Percentiles rank a stretch among this genome's conserved stretches.
Conservation (phyloP, 1,139 yeast species). For the Debaryomyces nepalensis region DNA sequence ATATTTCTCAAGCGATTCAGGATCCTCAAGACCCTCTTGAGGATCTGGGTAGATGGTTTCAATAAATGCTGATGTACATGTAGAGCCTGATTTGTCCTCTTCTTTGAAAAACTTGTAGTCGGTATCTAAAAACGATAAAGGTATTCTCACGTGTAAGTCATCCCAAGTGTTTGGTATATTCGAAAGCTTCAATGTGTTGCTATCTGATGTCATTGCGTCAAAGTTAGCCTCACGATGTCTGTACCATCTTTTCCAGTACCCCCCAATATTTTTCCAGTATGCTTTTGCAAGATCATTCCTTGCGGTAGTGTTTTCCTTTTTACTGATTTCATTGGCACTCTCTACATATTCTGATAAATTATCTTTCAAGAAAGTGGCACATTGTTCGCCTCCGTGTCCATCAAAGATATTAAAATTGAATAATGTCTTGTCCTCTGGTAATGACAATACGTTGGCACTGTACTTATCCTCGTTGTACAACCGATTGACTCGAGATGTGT, state of each 20-base stretch:
- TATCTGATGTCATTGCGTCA: constrained; percentile 44
- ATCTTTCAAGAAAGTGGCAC: constrained; percentile 62
- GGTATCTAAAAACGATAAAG: constrained; percentile 63
- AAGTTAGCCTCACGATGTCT: constrained; percentile 51
- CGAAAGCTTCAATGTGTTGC: constrained; percentile 24
- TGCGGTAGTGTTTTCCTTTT: constrained; percentile 30
- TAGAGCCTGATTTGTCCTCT: constrained; percentile 66
- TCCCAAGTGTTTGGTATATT: constrained; percentile 31
- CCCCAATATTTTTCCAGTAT: constrained; percentile 68
- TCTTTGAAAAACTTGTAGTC: constrained; percentile 53
- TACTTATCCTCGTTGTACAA: constrained; percentile 81
- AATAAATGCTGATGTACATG: constrained; percentile 79
- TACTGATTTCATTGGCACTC: constrained; percentile 27
- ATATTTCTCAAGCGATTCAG: constrained; percentile 48
- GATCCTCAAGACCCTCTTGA: too few relatives aligned
- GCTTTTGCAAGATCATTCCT: constrained; percentile 48
- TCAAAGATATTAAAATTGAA: constrained; percentile 82
- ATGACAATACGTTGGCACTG: constrained; percentile 58
- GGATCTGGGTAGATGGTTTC: constrained; percentile 52
- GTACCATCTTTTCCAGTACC: constrained; percentile 87
- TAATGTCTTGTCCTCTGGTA: constrained; percentile 31
- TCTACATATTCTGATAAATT: constrained; percentile 65
- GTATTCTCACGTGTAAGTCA: constrained; percentile 64
- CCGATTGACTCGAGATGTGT: constrained; percentile 75
- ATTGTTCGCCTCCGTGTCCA: constrained; percentile 91